phyloP scores from a whole-genome alignment of 2,329 filamentous ascomycete genomes.

The Penicillium sp. region DNA sequence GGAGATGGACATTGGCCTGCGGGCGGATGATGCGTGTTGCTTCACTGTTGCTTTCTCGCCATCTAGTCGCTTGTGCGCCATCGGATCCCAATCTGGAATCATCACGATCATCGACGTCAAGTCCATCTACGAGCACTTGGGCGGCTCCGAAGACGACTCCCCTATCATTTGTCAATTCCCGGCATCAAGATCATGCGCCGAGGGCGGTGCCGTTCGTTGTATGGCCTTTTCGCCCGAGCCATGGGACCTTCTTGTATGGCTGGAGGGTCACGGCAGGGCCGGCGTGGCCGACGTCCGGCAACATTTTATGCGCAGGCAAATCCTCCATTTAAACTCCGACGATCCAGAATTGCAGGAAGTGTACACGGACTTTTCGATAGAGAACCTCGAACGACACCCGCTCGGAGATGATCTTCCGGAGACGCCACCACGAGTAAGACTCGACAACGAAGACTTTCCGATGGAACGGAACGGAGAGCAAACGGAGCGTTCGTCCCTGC shows the following conservation, averaged over 20 bases:
- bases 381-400: constrained; percentile 20
- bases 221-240: constrained; percentile 88
- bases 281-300: constrained; percentile 43
- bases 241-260: constrained; percentile 86
- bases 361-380: constrained; percentile 24
- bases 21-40: constrained; percentile 37
- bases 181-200: constrained; percentile 63
- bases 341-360: constrained; percentile 30
- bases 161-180: constrained; percentile 63
- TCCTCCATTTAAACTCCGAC: constrained; percentile 31
- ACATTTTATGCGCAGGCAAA: constrained; percentile 39
- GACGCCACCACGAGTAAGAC: constrained; percentile 17
- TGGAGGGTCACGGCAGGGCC: constrained; percentile 62
- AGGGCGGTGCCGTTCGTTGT: constrained; percentile 71
- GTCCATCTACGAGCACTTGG: constrained; percentile 20
- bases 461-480: constrained; percentile 17
- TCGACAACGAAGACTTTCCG: constrained; percentile 21
- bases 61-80: constrained; percentile 41
- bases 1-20: constrained; percentile 35
- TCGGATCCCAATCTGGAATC: constrained; percentile 43
- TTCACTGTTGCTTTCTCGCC: constrained; percentile 45
- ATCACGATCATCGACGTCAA: constrained; percentile 41
- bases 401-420: constrained; percentile 22
- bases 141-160: constrained; percentile 27
- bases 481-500: constrained; percentile 23